Evolutionary conservation across 2,329 filamentous ascomycete genomes (phyloP), one percentile per base, ranked within the genome.

Genomic region (Ophiostoma quercus): DNA sequence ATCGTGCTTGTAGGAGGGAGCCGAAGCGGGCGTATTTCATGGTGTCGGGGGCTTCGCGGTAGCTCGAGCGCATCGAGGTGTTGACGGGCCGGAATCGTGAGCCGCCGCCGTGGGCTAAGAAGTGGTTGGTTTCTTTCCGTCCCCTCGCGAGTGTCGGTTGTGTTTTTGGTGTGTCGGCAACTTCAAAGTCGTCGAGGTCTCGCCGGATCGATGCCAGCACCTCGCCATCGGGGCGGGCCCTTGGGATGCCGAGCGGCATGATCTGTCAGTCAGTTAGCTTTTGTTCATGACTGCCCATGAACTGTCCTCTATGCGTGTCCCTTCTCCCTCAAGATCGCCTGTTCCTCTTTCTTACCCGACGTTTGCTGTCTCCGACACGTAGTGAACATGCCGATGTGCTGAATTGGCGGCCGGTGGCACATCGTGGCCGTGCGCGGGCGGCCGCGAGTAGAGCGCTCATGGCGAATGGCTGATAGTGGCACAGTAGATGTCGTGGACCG

Each of bases 1-100:
- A 80, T 7, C 78, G 79, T 37, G 22, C n/a, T 19, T 73, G 37
- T 9, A 77, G 71, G 29, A 79, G 73, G 16, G 57, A 16, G n/a
- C 73, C 71, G 70, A 79, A 78, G 37, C 65, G 65, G 5, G 39
- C 22, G 65, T 66, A 66, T 32, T 66, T 66, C n/a, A 32, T 47
- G 11, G 34, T 29, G 65, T 66, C 34, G 65, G 65, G 39, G 11
- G 65, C 11, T 14, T 66, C 65, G 39, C 65, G 65, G 39, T 66
- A 66, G 41, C 63, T 67, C 37, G 63, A 62, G 22, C 68, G 43
- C n/a, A 11, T 41, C 2, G 51, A 25, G 19, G 54, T 22, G 62
- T 39, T n/a, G 11, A 19, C 62, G 7, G 62, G 62, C 62, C 37
- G 32, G 39, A 66, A 66, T n/a, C 37, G 66, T 7, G 25, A 54